phyloP scores from a whole-genome alignment of 2,329 filamentous ascomycete genomes.

The Xylariaceae sp. region DNA sequence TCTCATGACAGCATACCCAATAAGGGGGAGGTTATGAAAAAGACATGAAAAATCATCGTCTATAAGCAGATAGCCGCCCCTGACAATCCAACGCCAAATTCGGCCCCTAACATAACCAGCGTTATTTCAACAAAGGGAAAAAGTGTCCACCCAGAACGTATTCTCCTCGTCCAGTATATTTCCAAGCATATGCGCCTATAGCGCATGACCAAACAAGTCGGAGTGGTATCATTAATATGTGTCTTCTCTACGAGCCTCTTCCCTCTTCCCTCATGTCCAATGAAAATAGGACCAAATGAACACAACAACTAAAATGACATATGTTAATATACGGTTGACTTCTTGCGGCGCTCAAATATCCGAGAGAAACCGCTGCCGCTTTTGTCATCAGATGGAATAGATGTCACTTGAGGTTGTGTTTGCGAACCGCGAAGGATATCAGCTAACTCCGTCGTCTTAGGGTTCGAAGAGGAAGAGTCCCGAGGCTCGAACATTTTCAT shows the following conservation, averaged over 20 bases:
- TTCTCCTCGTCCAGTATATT: too few species aligned
- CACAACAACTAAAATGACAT: slow-evolving; percentile 3
- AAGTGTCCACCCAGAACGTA: too few species aligned
- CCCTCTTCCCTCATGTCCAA: not conserved
- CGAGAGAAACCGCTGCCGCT: slow-evolving; percentile 41
- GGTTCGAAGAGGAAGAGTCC: slow-evolving; percentile 41
- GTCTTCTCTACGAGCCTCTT: too few species aligned
- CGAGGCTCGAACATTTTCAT: slow-evolving; percentile 57
- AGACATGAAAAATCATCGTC: too few species aligned
- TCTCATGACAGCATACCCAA: too few species aligned
- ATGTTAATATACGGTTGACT: slow-evolving; percentile 34
- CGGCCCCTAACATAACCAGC: too few species aligned
- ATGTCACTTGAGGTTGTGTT: slow-evolving; percentile 46
- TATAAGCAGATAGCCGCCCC: too few species aligned
- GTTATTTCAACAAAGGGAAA: too few species aligned
- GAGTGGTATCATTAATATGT: not conserved
- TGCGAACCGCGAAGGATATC: slow-evolving; percentile 66
- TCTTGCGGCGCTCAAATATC: slow-evolving; percentile 48
- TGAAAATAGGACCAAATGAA: slow-evolving; percentile 7
- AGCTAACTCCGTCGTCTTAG: slow-evolving; percentile 62
- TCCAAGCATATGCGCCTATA: not conserved
- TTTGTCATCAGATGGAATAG: slow-evolving; percentile 33
- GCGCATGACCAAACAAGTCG: not conserved
- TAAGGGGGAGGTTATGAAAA: too few species aligned
- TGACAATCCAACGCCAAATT: too few species aligned